Conservation (phyloP, 1,284 basidiomycete species). For the Leccinum subrobustum region DNA sequence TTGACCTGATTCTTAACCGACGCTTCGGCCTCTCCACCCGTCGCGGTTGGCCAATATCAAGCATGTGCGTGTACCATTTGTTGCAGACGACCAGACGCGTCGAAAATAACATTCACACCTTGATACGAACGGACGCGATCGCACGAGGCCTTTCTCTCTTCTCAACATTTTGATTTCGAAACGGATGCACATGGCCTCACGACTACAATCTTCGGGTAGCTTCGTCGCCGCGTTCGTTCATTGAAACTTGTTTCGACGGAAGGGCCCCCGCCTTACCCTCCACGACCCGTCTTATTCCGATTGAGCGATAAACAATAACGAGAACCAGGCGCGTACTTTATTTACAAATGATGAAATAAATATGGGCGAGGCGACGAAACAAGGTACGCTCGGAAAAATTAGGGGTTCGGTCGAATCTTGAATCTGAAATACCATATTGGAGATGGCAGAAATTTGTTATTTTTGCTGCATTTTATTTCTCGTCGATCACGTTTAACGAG, state of each 20-base stretch:
- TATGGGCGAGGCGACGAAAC: neutral
- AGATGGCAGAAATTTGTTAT: neutral
- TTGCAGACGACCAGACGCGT: neutral
- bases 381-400: neutral
- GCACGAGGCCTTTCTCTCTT: neutral
- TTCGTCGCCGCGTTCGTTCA: neutral
- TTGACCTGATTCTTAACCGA: neutral
- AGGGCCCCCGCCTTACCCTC: neutral
- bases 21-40: neutral
- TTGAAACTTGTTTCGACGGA: slow-evolving; percentile 19
- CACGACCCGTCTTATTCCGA: slow-evolving; percentile 12
- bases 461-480: neutral
- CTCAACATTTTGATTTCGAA: neutral
- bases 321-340: neutral
- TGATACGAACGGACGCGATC: neutral
- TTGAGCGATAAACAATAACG: slow-evolving; percentile 1
- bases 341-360: neutral
- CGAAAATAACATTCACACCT: neutral
- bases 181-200: neutral
- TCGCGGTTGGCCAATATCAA: neutral
- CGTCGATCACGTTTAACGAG: neutral
- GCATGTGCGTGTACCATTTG: neutral
- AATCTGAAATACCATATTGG: neutral
- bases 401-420: slow-evolving; percentile 2
- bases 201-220: neutral